A percentile compares a stretch with the other conserved stretches of the same genome.
Evolutionary conservation across 345 rosid species (phyloP).

Genomic region (Euclidium syriacum): DNA sequence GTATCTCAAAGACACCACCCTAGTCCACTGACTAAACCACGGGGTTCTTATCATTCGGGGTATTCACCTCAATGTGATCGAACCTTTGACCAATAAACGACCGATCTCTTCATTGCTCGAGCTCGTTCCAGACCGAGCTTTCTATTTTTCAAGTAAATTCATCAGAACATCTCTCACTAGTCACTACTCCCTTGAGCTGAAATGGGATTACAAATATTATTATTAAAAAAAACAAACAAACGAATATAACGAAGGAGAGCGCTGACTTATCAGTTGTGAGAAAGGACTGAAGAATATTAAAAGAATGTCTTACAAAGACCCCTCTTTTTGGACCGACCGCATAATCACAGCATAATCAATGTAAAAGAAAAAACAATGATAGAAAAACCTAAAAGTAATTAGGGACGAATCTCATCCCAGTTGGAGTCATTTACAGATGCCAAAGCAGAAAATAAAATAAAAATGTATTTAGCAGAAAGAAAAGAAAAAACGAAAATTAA

Average conservation of each 20-base stretch:
- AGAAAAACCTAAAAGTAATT: neutral
- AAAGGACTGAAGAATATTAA: neutral
- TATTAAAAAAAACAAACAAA: neutral
- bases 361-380: neutral
- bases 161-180: neutral
- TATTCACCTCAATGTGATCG: too few species aligned
- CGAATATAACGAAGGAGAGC: neutral
- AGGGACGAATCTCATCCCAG: conserved; percentile 22
- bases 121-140: too few species aligned
- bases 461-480: neutral
- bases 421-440: conserved; percentile 28
- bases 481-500: conserved; percentile 14
- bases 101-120: too few species aligned
- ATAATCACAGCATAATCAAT: conserved; percentile 14
- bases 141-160: neutral
- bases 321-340: neutral
- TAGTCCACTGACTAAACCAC: too few species aligned
- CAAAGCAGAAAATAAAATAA: neutral
- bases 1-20: too few species aligned
- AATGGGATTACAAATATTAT: too few species aligned
- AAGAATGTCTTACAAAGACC: conserved; percentile 13
- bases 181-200: neutral
- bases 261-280: neutral
- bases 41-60: too few species aligned
- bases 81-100: too few species aligned